phyloP scores from a whole-genome alignment of 2,329 filamentous ascomycete genomes.

The Fusarium sterilihyphosum region DNA sequence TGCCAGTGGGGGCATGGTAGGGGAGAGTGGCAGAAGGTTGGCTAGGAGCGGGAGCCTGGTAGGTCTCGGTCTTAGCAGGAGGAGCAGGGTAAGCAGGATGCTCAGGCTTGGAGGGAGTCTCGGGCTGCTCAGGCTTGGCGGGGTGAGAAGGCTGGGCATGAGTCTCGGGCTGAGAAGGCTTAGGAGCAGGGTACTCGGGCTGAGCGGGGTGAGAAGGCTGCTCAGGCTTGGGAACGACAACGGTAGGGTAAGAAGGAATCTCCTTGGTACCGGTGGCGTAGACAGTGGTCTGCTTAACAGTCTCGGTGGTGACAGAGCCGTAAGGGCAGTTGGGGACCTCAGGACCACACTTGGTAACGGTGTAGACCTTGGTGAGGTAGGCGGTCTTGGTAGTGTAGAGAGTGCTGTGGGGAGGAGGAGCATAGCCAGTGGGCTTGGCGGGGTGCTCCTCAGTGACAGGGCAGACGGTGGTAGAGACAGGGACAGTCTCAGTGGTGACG shows the following conservation, averaged over 20 bases:
- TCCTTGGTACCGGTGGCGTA: slow-evolving; percentile 26
- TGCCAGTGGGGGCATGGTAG: slow-evolving; percentile 29
- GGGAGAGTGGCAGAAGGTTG: slow-evolving; percentile 37
- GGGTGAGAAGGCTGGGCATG: slow-evolving; percentile 13
- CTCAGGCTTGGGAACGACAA: slow-evolving; percentile 23
- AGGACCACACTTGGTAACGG: slow-evolving; percentile 47
- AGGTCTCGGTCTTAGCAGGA: slow-evolving; percentile 14
- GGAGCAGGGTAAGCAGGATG: slow-evolving; percentile 15
- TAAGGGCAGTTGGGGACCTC: slow-evolving; percentile 46
- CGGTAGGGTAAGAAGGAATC: slow-evolving; percentile 34
- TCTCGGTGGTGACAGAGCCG: slow-evolving; percentile 44
- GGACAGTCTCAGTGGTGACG: slow-evolving; percentile 38
- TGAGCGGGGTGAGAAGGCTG: slow-evolving; percentile 5
- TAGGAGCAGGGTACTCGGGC: slow-evolving; percentile 8
- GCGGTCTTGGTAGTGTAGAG: slow-evolving; percentile 47
- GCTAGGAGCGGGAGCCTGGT: slow-evolving; percentile 24
- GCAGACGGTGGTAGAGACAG: slow-evolving; percentile 9
- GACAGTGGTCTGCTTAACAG: slow-evolving; percentile 17
- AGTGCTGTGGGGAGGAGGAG: slow-evolving; percentile 34
- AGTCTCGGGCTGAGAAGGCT: slow-evolving; percentile 3
- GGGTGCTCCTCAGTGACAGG: slow-evolving; percentile 22
- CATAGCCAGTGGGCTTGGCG: slow-evolving; percentile 28
- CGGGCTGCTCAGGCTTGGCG: slow-evolving; percentile 15
- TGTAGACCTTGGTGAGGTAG: slow-evolving; percentile 48
- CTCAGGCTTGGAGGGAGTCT: slow-evolving; percentile 13